Percentiles rank a stretch among this genome's conserved stretches.
These are phyloP conservation scores for Metschnikowia cerradonensis DNA, from an alignment of 805 yeast genomes.

Conservation along the genomic window DNA sequence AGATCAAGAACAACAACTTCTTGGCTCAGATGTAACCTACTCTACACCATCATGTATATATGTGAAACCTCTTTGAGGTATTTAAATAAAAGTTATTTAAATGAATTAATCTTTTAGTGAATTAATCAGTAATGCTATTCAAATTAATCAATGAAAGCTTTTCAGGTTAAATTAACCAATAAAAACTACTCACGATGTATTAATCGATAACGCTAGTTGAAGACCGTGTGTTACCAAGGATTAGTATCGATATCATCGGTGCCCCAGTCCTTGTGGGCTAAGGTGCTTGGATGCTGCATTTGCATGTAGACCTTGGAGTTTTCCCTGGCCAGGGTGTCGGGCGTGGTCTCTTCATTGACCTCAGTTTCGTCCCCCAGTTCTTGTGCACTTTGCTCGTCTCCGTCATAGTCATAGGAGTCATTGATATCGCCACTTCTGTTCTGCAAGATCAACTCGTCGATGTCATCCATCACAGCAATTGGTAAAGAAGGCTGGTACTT, in stretches of 20 bases:
- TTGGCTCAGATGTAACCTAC: conserved; percentile 34
- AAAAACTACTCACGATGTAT: neutral
- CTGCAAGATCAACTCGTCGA: conserved; percentile 52
- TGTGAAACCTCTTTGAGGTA: neutral
- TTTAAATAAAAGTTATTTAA: neutral
- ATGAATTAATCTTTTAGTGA: no score
- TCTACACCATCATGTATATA: conserved; percentile 12
- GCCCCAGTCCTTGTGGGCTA: conserved; percentile 49
- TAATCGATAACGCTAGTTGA: neutral
- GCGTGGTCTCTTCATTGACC: neutral
- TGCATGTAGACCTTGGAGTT: conserved; percentile 41
- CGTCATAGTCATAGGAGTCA: conserved; percentile 30
- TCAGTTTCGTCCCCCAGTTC: conserved; percentile 21
- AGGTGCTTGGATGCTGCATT: conserved; percentile 45
- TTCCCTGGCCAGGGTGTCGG: conserved; percentile 16
- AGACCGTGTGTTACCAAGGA: conserved; percentile 53
- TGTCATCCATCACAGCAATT: conserved; percentile 59
- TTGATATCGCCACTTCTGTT: conserved; percentile 27
- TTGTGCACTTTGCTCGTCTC: conserved; percentile 19
- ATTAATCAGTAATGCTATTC: no score
- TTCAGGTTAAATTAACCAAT: neutral
- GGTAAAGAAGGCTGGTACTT: conserved; percentile 73
- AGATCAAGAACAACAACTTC: conserved; percentile 77
- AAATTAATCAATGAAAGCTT: no score
- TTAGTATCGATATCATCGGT: conserved; percentile 53